phyloP scores from a whole-genome alignment of 192 early-diverging fungal species.

The Backusella luteola region DNA sequence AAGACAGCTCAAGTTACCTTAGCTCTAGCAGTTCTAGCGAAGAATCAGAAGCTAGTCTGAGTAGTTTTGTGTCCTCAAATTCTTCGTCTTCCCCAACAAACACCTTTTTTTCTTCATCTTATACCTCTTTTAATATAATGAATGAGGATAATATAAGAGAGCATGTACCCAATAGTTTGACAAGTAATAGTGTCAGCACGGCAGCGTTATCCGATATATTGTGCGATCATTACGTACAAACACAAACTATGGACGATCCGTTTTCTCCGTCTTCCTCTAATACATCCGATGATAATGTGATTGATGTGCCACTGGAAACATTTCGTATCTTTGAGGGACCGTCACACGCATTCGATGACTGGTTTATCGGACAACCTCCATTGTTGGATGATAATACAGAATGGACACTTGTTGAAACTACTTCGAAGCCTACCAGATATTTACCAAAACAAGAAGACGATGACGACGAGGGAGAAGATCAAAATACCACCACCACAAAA shows the following conservation, averaged over 20 bases:
- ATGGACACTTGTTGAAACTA: conserved; percentile 19
- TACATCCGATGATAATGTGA: not conserved
- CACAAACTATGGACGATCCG: not conserved
- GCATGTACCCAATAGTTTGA: conserved; percentile 2
- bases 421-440: not conserved
- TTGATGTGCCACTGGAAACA: conserved; percentile 23
- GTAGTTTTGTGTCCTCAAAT: not conserved
- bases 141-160: not conserved
- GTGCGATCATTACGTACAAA: conserved; percentile 27
- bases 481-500: not conserved
- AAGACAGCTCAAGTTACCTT: conserved; percentile 1
- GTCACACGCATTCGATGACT: not conserved
- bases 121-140: not conserved
- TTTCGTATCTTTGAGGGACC: conserved; percentile 21
- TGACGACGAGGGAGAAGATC: not conserved
- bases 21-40: not conserved
- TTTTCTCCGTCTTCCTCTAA: not conserved
- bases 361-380: conserved; percentile 7
- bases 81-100: not conserved
- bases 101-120: not conserved
- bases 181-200: not conserved
- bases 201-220: conserved; percentile 22
- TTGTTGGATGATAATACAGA: conserved; percentile 5
- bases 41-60: not conserved
- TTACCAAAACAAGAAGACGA: not conserved